These are phyloP conservation scores for Domatiomyces globalis DNA, from an alignment of 2,329 filamentous ascomycete species.

Conservation along the genomic window DNA sequence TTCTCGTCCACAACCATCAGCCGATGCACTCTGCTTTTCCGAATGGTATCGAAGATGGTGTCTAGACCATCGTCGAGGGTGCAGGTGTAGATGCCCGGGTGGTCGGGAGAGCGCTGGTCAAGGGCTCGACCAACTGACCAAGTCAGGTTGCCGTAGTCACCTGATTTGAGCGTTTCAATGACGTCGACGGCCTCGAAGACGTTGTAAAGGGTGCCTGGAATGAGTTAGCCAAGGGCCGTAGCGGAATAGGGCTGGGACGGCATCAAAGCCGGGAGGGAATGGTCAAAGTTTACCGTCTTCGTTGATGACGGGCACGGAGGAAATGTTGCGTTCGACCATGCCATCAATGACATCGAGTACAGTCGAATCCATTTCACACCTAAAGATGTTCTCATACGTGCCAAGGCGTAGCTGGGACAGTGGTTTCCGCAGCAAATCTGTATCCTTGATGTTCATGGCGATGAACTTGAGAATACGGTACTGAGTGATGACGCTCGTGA, in stretches of 20 bases:
- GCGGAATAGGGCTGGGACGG: not conserved
- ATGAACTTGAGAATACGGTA: slow-evolving; percentile 99
- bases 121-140: slow-evolving; percentile 70
- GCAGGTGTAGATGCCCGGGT: slow-evolving; percentile 93
- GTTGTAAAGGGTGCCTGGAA: slow-evolving; percentile 59
- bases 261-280: not conserved
- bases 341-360: slow-evolving; percentile 90
- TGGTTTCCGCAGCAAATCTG: slow-evolving; percentile 74
- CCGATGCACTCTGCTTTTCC: slow-evolving; percentile 85
- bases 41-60: slow-evolving; percentile 92
- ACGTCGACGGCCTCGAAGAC: slow-evolving; percentile 97
- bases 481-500: slow-evolving; percentile 93
- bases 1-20: slow-evolving; percentile 87
- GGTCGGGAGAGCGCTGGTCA: slow-evolving; percentile 43
- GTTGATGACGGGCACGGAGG: slow-evolving; percentile 85
- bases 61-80: slow-evolving; percentile 80
- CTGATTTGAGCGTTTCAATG: slow-evolving; percentile 86
- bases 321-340: slow-evolving; percentile 87
- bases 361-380: slow-evolving; percentile 73
- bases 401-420: slow-evolving; percentile 73
- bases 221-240: slow-evolving; percentile 1
- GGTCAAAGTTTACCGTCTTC: slow-evolving; percentile 40
- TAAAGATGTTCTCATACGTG: slow-evolving; percentile 67
- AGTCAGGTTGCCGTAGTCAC: slow-evolving; percentile 78
- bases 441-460: slow-evolving; percentile 83